A percentile compares a stretch with the other conserved stretches of the same genome.
Evolutionary conservation across 2,329 filamentous ascomycete genomes (phyloP).

Genomic region (Domatiomyces catenatus): DNA sequence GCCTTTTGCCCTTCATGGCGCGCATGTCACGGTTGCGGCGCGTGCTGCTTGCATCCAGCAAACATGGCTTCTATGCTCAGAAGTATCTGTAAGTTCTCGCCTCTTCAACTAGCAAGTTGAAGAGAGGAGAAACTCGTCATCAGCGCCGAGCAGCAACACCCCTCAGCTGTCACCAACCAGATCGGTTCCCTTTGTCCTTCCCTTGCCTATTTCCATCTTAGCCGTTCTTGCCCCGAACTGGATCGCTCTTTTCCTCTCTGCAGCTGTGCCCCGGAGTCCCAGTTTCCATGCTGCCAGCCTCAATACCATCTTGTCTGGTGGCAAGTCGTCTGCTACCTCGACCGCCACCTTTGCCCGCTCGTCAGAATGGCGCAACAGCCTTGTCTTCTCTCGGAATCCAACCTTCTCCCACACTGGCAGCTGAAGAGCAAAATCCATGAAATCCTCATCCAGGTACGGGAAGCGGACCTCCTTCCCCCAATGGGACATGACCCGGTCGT

Average conservation of each 20-base stretch:
- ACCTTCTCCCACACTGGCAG: constrained; percentile 72
- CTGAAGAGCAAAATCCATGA: constrained; percentile 66
- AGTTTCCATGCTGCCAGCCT: constrained; percentile 61
- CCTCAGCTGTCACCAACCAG: constrained; percentile 19
- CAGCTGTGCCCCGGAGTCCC: constrained; percentile 54
- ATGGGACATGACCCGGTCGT: constrained; percentile 78
- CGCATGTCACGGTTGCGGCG: not conserved
- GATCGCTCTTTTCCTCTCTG: constrained; percentile 87
- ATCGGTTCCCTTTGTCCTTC: constrained; percentile 53
- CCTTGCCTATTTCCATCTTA: constrained; percentile 50
- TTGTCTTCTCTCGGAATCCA: constrained; percentile 47
- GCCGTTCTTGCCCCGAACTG: constrained; percentile 72
- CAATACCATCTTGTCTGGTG: constrained; percentile 68
- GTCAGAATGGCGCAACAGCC: constrained; percentile 11
- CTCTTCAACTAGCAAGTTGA: not conserved
- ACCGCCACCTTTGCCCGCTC: not conserved
- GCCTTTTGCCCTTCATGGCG: not conserved
- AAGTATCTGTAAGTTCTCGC: constrained; percentile 49
- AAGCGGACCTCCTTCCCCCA: constrained; percentile 84
- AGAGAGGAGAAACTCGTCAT: constrained; percentile 11
- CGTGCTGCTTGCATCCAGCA: constrained; percentile 14
- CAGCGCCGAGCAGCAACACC: constrained; percentile 8
- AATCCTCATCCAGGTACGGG: constrained; percentile 73
- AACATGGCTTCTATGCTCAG: constrained; percentile 36
- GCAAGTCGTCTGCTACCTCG: constrained; percentile 31